Conservation (phyloP, 2,329 filamentous ascomycete species). For the Aspergillus glaucus region DNA sequence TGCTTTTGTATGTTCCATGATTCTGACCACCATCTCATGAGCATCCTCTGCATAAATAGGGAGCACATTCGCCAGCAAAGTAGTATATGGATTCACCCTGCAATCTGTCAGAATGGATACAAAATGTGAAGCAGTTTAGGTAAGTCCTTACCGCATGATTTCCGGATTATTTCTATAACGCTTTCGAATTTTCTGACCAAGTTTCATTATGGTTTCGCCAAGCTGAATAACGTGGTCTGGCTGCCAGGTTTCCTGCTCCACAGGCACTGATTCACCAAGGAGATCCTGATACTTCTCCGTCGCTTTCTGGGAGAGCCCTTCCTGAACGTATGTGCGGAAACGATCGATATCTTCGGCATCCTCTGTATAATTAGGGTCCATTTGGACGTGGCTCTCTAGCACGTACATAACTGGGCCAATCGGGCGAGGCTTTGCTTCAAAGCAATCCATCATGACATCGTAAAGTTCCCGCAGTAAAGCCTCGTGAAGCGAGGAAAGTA, state of each 20-base stretch:
- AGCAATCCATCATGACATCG: slow-evolving; percentile 79
- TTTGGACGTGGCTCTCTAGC: slow-evolving; percentile 73
- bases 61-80: slow-evolving; percentile 75
- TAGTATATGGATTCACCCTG: slow-evolving; percentile 55
- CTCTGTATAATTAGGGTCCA: slow-evolving; percentile 68
- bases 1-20: slow-evolving; percentile 66
- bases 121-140: slow-evolving; percentile 38
- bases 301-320: slow-evolving; percentile 67
- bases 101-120: slow-evolving; percentile 12
- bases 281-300: slow-evolving; percentile 72
- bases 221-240: slow-evolving; percentile 86
- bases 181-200: slow-evolving; percentile 86
- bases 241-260: slow-evolving; percentile 77
- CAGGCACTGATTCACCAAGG: slow-evolving; percentile 72
- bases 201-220: slow-evolving; percentile 74
- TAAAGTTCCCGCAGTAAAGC: slow-evolving; percentile 80
- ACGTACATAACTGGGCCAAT: slow-evolving; percentile 75
- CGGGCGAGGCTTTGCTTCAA: slow-evolving; percentile 77
- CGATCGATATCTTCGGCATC: slow-evolving; percentile 63
- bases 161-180: slow-evolving; percentile 81
- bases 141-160: slow-evolving; percentile 63
- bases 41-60: slow-evolving; percentile 88
- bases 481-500: slow-evolving; percentile 70
- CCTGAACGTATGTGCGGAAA: slow-evolving; percentile 65
- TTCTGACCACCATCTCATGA: slow-evolving; percentile 72